Evolutionary conservation across 2,329 filamentous ascomycete species (phyloP), one percentile per base, ranked within the genome.

Genomic region (Cryphonectria radicalis): DNA sequence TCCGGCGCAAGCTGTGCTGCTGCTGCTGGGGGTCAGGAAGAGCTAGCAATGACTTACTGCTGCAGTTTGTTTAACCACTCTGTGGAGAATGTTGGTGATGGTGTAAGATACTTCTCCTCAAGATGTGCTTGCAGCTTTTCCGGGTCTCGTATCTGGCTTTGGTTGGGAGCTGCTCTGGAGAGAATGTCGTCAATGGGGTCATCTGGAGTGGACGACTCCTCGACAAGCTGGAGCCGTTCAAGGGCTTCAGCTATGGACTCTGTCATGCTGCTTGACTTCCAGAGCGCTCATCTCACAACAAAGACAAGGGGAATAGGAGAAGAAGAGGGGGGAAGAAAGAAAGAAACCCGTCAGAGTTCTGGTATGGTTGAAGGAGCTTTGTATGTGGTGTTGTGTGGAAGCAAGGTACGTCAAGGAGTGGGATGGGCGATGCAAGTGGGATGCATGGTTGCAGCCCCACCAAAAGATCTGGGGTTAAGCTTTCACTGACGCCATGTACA

Each of bases 11-110:
- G 13, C 19, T 43, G 35, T 2, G 35, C 13, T 57, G 22, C 40
- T n/a, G 19, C n/a, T 28, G 28, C 17, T 32, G 32, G 32, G 32
- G 11, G 4, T 4, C 11, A 22, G 46, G 43, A 37, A 64, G n/a
- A 63, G 42, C 22, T 32, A 69, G 59, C 14, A 22, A 64, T 35
- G 28, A 76, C 82, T 71, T 80, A 90, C 86, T 95, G 93, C 82
- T 99, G 96, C 60, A 98, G 83, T 69, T 89, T 88, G 80, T 97
- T 94, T 72, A 99, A 88, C 94, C 96, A 98, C 77, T 92, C 90
- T 5, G 89, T 84, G 46, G 91, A 94, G 83, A 99, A 98, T 2
- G 88, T 87, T 6, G 90, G 87, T 1, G 93, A 93, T 0, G 96
- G 95, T 2, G 89, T 90, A 37, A 99, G 84, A 77, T 95, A 96